phyloP scores from a whole-genome alignment of 768 basidiomycete species.

The Cyathus striatus region DNA sequence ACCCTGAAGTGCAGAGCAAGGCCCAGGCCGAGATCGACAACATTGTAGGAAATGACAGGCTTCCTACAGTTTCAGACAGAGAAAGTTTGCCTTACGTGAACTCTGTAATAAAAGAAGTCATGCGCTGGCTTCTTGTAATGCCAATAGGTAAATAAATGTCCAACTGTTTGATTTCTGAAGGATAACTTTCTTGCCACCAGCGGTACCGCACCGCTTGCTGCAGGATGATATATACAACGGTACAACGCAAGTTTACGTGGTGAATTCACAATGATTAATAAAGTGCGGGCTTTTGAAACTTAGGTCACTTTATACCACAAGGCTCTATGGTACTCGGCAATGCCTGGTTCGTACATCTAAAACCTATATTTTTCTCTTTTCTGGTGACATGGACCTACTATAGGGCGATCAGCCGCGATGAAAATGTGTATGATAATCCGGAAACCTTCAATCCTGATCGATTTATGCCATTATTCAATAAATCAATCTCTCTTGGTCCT shows the following conservation, averaged over 20 bases:
- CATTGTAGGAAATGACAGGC: slow-evolving; percentile 7
- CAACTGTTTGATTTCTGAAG: background rate
- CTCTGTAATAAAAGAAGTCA: slow-evolving; percentile 17
- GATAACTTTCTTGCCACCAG: background rate
- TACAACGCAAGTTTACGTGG: slow-evolving; percentile 11
- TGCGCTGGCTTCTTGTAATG: slow-evolving; percentile 14
- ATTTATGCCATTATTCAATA: slow-evolving; percentile 18
- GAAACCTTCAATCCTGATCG: slow-evolving; percentile 20
- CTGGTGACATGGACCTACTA: no score
- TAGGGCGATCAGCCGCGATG: slow-evolving; percentile 21
- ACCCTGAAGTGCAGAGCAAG: slow-evolving; percentile 2
- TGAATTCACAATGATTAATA: no score
- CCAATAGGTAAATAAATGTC: slow-evolving; percentile 6
- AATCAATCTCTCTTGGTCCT: slow-evolving; percentile 11
- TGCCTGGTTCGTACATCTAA: no score
- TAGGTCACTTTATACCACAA: slow-evolving; percentile 3
- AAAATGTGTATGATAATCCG: slow-evolving; percentile 15
- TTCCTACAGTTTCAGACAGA: slow-evolving; percentile 18
- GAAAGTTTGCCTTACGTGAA: slow-evolving; percentile 17
- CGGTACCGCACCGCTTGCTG: slow-evolving; percentile 1
- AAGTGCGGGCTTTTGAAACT: no score
- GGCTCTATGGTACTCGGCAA: slow-evolving; percentile 3
- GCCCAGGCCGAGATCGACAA: background rate
- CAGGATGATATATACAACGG: slow-evolving; percentile 2
- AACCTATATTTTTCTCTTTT: no score